phyloP scores from a whole-genome alignment of 2,329 filamentous ascomycete species.

The Aspergillus viridinutans region DNA sequence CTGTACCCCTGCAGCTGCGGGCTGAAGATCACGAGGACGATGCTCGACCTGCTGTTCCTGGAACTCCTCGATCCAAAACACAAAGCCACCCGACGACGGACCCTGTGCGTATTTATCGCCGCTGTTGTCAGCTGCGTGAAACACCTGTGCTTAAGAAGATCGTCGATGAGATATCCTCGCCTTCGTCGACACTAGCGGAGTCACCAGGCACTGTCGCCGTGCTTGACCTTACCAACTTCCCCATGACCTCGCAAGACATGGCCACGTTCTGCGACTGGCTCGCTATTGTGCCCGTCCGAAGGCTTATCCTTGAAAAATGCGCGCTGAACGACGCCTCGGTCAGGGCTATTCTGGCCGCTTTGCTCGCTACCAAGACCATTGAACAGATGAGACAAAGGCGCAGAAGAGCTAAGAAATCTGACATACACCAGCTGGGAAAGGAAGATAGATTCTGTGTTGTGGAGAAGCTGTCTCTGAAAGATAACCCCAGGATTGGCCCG shows the following conservation, averaged over 20 bases:
- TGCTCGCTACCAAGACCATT: conserved; percentile 72
- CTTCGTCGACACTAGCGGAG: conserved; percentile 59
- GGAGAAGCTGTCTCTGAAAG: conserved; percentile 82
- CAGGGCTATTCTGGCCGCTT: conserved; percentile 77
- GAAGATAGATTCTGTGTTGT: conserved; percentile 60
- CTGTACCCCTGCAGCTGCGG: conserved; percentile 76
- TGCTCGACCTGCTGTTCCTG: conserved; percentile 35
- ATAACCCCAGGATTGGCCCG: conserved; percentile 76
- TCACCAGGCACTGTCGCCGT: conserved; percentile 73
- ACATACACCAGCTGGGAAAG: conserved; percentile 24
- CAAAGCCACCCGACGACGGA: conserved; percentile 79
- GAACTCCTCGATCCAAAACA: conserved; percentile 42
- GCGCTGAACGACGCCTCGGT: conserved; percentile 82
- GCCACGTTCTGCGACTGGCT: conserved; percentile 89
- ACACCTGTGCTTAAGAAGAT: conserved; percentile 89
- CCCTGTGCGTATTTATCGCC: conserved; percentile 84
- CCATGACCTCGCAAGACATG: conserved; percentile 76
- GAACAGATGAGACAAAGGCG: conserved; percentile 52
- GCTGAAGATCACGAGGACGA: conserved; percentile 62
- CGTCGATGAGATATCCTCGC: conserved; percentile 76
- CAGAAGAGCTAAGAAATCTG: conserved; percentile 35
- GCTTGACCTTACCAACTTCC: conserved; percentile 79
- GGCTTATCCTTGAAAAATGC: conserved; percentile 81
- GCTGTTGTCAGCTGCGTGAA: conserved; percentile 91
- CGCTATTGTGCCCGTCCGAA: conserved; percentile 84